Base-by-base conservation (phyloP, 192 early-diverging fungal species). In the Chytriomyces sp. region DNA sequence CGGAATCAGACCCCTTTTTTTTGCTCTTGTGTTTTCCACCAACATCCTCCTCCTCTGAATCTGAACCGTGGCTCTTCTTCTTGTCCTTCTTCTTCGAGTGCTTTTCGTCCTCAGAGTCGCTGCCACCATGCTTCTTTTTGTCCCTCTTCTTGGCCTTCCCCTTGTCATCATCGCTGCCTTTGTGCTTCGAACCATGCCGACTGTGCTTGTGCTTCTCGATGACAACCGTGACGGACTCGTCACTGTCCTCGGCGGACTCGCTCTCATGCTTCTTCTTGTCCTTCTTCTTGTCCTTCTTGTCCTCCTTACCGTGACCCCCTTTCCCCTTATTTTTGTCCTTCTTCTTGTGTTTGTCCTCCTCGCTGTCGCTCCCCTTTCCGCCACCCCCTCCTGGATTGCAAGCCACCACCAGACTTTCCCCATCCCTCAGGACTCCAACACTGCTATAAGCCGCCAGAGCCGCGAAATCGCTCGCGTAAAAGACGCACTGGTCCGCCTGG, bases 381-480 rank as follows among this genome's bases (percentile, higher is more conserved):
- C 36, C 28, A 28, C 60, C 55, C 5, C 19, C 38, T 37, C 55
- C 55, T 28, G 64, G 64, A 62, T 72, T 64, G 36, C 40, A 76
- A 7, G 75, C 75, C 30, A 72, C 75, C 22, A 76, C 52, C 14
- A 76, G 56, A 44, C 39, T 52, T 31, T 76, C 75, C 2, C 75
- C 75, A 59, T 76, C 75, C 39, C 75, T 64, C 26, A 76, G 59
- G 19, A 76, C 52, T 8, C 75, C 75, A 41, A 76, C 40, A 62
- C 59, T 62, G n/a, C 59, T 19, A 36, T 41, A 56, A n/a, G 53
- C 72, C 39, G 75, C 52, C 17, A 76, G 52, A 22, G 69, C 68
- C 17, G 70, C 75, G 41, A 76, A 76, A 40, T 76, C 75, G 10
- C 49, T 28, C 5, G 75, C 63, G 40, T 76, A 76, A 30, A 76